phyloP scores from a whole-genome alignment of 139 green algal genomes.

The Chlorella sorokiniana region DNA sequence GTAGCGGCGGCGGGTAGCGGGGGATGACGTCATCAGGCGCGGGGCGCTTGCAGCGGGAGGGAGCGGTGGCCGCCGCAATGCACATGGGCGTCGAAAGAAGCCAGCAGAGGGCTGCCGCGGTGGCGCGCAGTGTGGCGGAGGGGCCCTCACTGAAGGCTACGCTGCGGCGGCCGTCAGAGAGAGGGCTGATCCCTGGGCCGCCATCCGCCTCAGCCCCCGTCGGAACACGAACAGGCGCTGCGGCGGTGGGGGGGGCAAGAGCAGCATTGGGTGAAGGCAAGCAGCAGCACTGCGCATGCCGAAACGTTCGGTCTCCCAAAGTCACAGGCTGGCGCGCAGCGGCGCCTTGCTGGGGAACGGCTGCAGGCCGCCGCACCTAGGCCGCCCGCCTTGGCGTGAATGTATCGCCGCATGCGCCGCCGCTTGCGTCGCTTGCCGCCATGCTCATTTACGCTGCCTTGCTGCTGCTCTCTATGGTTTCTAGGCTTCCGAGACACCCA shows the following conservation, averaged over 20 bases:
- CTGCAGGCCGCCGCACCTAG: not conserved
- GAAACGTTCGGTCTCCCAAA: too few relatives aligned
- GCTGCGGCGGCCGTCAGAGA: conserved; percentile 4
- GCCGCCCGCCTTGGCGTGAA: conserved; percentile 9
- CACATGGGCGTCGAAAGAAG: too few relatives aligned
- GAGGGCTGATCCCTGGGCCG: not conserved
- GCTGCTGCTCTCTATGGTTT: not conserved
- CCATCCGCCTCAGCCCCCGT: not conserved
- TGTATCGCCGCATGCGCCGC: not conserved
- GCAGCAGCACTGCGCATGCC: too few relatives aligned
- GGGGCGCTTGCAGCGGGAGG: too few relatives aligned
- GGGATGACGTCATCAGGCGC: too few relatives aligned
- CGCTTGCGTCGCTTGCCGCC: conserved; percentile 1
- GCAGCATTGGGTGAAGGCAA: too few relatives aligned
- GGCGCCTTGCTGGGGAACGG: not conserved
- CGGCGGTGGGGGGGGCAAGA: not conserved
- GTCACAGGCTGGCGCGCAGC: too few relatives aligned
- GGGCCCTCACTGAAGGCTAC: conserved; percentile 9
- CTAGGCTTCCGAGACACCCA: conserved; percentile 9
- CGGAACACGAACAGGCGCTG: not conserved
- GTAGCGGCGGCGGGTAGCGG: too few relatives aligned
- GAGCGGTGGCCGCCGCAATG: too few relatives aligned
- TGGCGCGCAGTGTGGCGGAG: too few relatives aligned
- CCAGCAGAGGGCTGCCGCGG: not conserved
- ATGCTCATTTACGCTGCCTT: not conserved